These are phyloP conservation scores for Penicillium sp. DNA, from an alignment of 2,329 filamentous ascomycete species.

Conservation along the genomic window DNA sequence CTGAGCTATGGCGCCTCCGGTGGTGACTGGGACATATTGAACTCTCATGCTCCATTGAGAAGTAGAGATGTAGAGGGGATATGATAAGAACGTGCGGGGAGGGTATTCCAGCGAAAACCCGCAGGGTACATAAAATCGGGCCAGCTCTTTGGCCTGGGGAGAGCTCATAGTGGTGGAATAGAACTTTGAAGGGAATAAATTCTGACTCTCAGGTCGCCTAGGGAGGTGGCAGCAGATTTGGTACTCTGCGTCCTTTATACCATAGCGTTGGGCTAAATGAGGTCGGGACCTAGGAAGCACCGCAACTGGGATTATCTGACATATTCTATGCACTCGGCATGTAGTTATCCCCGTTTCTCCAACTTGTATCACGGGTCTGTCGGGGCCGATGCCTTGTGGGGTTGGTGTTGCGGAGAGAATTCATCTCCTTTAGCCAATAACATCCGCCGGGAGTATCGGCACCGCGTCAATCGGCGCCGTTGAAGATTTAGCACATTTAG, in stretches of 20 bases:
- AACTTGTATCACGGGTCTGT: not conserved
- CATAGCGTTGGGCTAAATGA: not conserved
- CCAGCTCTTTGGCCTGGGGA: not conserved
- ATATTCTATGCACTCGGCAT: not conserved
- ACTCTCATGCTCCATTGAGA: too few species aligned
- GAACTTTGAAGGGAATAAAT: not conserved
- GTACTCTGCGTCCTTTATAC: not conserved
- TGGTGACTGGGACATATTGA: too few species aligned
- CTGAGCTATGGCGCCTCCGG: too few species aligned
- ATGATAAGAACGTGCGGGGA: too few species aligned
- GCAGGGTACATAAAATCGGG: conserved; percentile 8
- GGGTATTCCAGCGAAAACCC: too few species aligned
- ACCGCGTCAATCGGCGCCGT: conserved; percentile 4
- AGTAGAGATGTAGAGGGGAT: too few species aligned
- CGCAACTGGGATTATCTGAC: not conserved
- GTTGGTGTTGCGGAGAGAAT: not conserved
- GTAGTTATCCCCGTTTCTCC: not conserved
- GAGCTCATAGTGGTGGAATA: not conserved
- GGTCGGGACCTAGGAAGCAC: not conserved
- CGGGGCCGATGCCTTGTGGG: not conserved
- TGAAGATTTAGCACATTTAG: not conserved
- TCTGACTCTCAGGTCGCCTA: not conserved
- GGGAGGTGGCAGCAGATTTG: not conserved
- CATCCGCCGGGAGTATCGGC: not conserved
- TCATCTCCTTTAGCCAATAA: not conserved